Base-by-base conservation (phyloP, 1,139 yeast species). In the Geotrichum klebahnii region DNA sequence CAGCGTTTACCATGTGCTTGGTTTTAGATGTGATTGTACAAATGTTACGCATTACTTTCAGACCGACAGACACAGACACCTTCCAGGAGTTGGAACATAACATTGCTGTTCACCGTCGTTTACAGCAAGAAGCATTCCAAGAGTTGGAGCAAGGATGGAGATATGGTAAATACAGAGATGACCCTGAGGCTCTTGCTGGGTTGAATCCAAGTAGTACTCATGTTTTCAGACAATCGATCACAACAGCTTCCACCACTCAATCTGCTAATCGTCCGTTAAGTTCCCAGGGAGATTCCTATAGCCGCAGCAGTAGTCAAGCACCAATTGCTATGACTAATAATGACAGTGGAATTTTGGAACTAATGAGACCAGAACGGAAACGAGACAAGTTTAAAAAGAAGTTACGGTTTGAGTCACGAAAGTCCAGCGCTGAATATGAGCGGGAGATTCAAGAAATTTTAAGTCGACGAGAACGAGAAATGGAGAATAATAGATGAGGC, bases 61-160 rank as follows among this genome's bases (percentile, higher is more conserved):
- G 70, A 55, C 90, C 95, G 0, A 78, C 77, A 1, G 96, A 90
- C 61, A 81, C 88, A 12, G 96, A 87, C 52, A 69, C 81, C 10
- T 92, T 88, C 71, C 85, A 84, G 59, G 74, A 80, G 28, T 74
- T 85, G 52, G 98, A 92, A 65, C 80, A 80, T 61, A 86, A 82
- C 61, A 68, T 78, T 22, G 80, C 75, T 5, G 72, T 89, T 63
- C 76, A 95, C 60, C 77, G 79, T 56, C 73, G 78, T 36, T 76
- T 94, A 58, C 97, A 92, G 65, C 69, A 78, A 40, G 82, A 77
- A 42, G 84, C 97, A 0, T 83, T 74, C 60, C 72, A 73, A 28
- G 95, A 89, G 56, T 73, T 92, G 63, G 73, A 76, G 48, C 94
- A 85, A 63, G 86, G 96, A 1, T 88, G 96, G 97, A 52, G 56